Base-by-base conservation (phyloP, 768 basidiomycete species). In the Calocera viscosa region DNA sequence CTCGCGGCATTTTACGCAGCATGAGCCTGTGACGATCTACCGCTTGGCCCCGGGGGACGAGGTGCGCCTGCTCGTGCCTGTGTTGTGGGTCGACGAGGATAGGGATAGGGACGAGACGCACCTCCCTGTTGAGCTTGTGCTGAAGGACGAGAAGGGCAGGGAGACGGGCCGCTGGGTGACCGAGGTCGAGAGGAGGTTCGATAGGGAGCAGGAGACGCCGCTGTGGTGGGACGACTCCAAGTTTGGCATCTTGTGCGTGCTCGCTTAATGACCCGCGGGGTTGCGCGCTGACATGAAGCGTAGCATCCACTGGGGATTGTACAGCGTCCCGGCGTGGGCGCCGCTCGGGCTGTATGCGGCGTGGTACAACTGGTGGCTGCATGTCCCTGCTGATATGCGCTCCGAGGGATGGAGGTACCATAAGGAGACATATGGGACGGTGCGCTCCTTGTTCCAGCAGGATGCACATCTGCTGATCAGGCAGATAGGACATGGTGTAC, bases 31-130 rank as follows among this genome's bases (percentile, higher is more conserved):
- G 0, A 68, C 72, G 0, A 49, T 85, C 10, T 70, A 77, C 65
- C 81, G 85, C 34, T 73, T 85, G 0, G 78, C 82, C 8, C 77
- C 82, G 0, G 79, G 75, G n/a, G 85, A 86, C 70, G 83, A 85
- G 65, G 77, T 72, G 5, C 76, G 79, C 2, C 75, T 84, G n/a
- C 80, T 83, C 32, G 82, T 86, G 0, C 74, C 81, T 11, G 77
- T 83, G 1, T 14, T 49, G 72, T 60, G 53, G 53, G 53, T 73
- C 34, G 70, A 74, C 40, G 64, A 67, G 7, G 71, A 69, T 1
- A 70, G 67, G 12, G 76, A 74, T 2, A 71, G 69, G 26, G 79
- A 32, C 78, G 10, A 74, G 28, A 67, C 33, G 12, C 49, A 41
- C 30, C 40, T 30, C 22, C 14, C 53, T 26, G 69, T 71, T 0